These are phyloP conservation scores for Penicillium sp. DNA, from an alignment of 2,329 filamentous ascomycete species.

Conservation along the genomic window DNA sequence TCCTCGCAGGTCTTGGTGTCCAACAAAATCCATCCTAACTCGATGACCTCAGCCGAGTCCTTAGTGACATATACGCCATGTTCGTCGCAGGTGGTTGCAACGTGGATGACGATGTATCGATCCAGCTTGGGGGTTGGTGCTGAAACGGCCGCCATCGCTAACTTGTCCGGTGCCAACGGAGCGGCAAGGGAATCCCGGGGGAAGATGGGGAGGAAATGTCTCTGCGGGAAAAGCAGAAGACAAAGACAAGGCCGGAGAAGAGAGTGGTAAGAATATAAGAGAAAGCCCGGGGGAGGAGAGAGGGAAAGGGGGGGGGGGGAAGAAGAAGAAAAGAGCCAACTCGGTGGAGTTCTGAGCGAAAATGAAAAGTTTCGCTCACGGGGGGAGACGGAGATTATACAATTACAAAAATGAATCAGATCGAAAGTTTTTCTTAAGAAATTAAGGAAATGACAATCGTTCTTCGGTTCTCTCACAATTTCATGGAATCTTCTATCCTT, in stretches of 20 bases:
- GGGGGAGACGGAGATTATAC: slow-evolving; percentile 14
- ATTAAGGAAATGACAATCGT: background rate
- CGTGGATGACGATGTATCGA: slow-evolving; percentile 95
- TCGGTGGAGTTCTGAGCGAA: slow-evolving; percentile 20
- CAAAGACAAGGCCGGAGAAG: slow-evolving; percentile 22
- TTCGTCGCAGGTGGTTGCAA: slow-evolving; percentile 97
- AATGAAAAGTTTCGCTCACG: slow-evolving; percentile 18
- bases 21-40: slow-evolving; percentile 94
- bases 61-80: slow-evolving; percentile 99
- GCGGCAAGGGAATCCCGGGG: slow-evolving; percentile 21
- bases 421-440: background rate
- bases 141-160: slow-evolving; percentile 39
- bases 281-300: slow-evolving; percentile 13
- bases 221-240: slow-evolving; percentile 26
- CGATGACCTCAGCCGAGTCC: slow-evolving; percentile 97
- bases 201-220: slow-evolving; percentile 16
- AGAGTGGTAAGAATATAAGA: slow-evolving; percentile 26
- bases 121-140: slow-evolving; percentile 65
- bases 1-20: slow-evolving; percentile 87
- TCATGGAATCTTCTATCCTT: background rate
- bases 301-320: slow-evolving; percentile 14
- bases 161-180: slow-evolving; percentile 23
- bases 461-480: background rate
- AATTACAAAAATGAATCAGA: background rate
- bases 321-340: slow-evolving; percentile 15